Base-by-base conservation (phyloP, 305 asterid genomes). In the Fraxinus velutina region DNA sequence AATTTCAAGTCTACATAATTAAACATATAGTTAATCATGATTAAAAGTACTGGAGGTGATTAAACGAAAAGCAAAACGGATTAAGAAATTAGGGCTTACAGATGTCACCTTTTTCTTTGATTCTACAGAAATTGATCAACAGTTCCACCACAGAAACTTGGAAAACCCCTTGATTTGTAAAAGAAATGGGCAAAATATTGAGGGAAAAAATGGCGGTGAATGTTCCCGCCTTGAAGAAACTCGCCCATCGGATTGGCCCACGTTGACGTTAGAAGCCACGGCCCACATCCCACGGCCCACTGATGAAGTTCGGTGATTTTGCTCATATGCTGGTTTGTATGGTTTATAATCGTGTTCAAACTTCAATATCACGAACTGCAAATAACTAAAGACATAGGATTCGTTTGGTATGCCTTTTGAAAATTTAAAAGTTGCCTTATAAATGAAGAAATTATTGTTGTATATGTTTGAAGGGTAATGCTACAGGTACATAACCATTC, bases 161-260 rank as follows among this genome's bases (percentile, higher is more conserved):
- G n/a, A 47, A 47, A 84, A 42, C 79, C 82, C 78, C 78, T 81
- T 10, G 62, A 32, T 21, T 4, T 52, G 29, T 29, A 42, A 33
- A 32, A 27, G 19, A 27, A 80, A 55, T 1, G n/a, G 44, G 34
- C 30, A 39, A 68, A 27, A 47, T 37, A 7, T 9, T 39, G 78
- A 78, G 50, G 5, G 60, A 0, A 36, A 57, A 32, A 75, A 77
- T 55, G 90, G 94, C 92, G 94, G 85, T 21, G 6, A 60, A 60
- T 21, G 0, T 85, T 88, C 94, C 94, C 94, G 92, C 93, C 83
- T 71, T 68, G n/a, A 68, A 29, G 37, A 68, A 62, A 15, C 72
- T 22, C 32, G 6, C 2, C 72, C 72, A 3, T 62, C 33, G n/a
- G 72, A 24, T 62, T 62, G 72, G 72, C 33, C 33, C 72, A 10